phyloP scores from a whole-genome alignment of 2,329 filamentous ascomycete genomes.

The Spiromastix sp. region DNA sequence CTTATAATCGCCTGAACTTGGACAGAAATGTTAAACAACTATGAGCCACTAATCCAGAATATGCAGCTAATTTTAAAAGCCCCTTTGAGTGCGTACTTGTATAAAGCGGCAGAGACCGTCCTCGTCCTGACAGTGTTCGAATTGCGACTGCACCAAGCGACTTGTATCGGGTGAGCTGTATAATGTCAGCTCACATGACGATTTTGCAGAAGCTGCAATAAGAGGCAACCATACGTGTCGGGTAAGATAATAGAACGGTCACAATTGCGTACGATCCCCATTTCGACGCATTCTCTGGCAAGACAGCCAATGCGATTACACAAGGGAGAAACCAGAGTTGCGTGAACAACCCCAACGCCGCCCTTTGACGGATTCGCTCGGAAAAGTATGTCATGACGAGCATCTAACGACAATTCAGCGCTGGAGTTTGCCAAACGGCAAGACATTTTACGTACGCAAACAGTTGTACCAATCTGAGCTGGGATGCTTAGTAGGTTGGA shows the following conservation, averaged over 20 bases:
- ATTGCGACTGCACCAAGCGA: slow-evolving; percentile 33
- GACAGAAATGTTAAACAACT: slow-evolving; percentile 37
- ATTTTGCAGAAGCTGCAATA: slow-evolving; percentile 47
- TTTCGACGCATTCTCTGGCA: background rate
- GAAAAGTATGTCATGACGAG: slow-evolving; percentile 44
- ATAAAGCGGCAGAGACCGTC: slow-evolving; percentile 33
- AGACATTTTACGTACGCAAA: slow-evolving; percentile 22
- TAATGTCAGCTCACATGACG: slow-evolving; percentile 40
- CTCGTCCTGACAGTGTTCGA: slow-evolving; percentile 32
- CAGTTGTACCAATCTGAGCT: slow-evolving; percentile 31
- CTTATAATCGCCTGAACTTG: slow-evolving; percentile 32
- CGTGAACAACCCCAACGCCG: slow-evolving; percentile 43
- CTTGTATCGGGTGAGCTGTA: slow-evolving; percentile 40
- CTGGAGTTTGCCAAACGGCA: too few species aligned
- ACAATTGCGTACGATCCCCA: slow-evolving; percentile 44
- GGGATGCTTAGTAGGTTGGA: slow-evolving; percentile 55
- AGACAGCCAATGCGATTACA: background rate
- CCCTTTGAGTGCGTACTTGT: slow-evolving; percentile 12
- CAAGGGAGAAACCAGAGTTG: slow-evolving; percentile 21
- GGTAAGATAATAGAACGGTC: slow-evolving; percentile 36
- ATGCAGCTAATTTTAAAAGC: too few species aligned
- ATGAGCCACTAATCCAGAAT: too few species aligned
- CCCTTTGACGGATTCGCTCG: slow-evolving; percentile 44
- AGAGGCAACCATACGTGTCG: slow-evolving; percentile 36
- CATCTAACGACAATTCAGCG: slow-evolving; percentile 51